phyloP scores from a whole-genome alignment of 352 stramenopile genomes.

The Pythium biforme region DNA sequence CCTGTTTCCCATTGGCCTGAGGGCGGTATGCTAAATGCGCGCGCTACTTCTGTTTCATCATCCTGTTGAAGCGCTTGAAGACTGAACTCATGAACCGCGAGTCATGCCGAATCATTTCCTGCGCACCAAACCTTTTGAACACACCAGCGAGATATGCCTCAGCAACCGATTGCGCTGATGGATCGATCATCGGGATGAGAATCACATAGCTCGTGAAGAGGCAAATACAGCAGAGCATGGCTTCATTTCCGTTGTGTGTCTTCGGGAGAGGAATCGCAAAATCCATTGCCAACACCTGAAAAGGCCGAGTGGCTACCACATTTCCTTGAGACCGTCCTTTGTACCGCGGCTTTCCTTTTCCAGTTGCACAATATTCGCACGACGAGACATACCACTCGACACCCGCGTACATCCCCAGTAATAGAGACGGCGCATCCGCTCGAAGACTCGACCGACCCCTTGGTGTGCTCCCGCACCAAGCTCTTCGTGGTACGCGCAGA shows the following conservation, averaged over 20 bases:
- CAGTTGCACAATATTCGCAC: conserved; percentile 8
- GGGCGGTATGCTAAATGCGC: conserved; percentile 19
- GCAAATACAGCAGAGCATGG: conserved; percentile 6
- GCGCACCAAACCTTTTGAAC: conserved; percentile 20
- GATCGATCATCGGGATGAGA: neutral
- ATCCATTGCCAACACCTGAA: conserved; percentile 11
- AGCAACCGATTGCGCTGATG: conserved; percentile 13
- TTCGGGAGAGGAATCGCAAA: conserved; percentile 5
- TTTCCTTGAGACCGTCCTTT: conserved; percentile 2
- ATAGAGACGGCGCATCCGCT: neutral
- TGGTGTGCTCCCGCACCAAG: conserved; percentile 1
- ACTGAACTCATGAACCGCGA: conserved; percentile 16
- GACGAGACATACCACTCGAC: conserved; percentile 3
- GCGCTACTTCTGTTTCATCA: conserved; percentile 16
- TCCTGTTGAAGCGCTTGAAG: conserved; percentile 19
- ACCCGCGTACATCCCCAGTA: neutral
- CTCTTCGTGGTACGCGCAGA: neutral
- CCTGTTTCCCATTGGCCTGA: conserved; percentile 18
- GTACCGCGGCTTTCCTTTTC: conserved; percentile 18
- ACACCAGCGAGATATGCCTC: conserved; percentile 25
- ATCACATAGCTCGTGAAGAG: conserved; percentile 14
- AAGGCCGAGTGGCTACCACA: conserved; percentile 2
- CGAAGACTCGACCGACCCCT: conserved; percentile 1
- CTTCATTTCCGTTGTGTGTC: conserved; percentile 1
- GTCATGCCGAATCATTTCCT: conserved; percentile 21